Base-by-base conservation (phyloP, 306 rosid genomes). In the Prunus fruticosa region DNA sequence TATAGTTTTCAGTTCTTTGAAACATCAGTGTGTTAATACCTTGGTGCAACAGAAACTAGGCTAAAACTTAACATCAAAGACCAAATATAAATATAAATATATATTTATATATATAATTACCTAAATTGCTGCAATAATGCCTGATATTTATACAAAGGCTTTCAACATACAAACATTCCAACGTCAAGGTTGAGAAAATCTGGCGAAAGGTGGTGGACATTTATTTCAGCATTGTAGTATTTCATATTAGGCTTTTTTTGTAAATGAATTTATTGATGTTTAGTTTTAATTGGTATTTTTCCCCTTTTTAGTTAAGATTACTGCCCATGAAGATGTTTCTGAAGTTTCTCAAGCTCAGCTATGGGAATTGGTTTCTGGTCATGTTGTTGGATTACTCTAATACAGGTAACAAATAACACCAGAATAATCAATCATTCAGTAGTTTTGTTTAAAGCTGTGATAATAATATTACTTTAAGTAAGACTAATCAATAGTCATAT, bases 321-420 rank as follows among this genome's bases (percentile, higher is more conserved):
- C 87, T 78, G 89, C 97, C 64, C 87, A 50, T 1, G 98, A 92
- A 84, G 98, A 92, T 76, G 87, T 86, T 56, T 28, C 86, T 62
- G 98, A 92, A 83, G 90, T 96, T 73, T 76, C 91, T 50, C 89
- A 83, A 75, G 90, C 90, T 51, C 96, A 91, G 32, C 92, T 96
- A 78, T 96, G 97, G 99, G 98, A 92, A 80, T 75, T 89, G 72
- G 97, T 95, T 82, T 97, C 99, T 8, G 98, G 98, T 80, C 91
- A 84, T 72, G 93, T 88, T 73, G 88, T 91, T 78, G 97, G 97
- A 72, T 95, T 92, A 64, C 79, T 95, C 69, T 74, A 49, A 66
- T 92, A 79, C 91, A 80, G 99, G 97, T 87, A 67, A 78, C 62
- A 9, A 9, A 9, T 38, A 38, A 38, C 43, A 38, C 43, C 9